Base-by-base conservation (phyloP, 164 flowering plant genomes). In the Echeveria elegans region DNA sequence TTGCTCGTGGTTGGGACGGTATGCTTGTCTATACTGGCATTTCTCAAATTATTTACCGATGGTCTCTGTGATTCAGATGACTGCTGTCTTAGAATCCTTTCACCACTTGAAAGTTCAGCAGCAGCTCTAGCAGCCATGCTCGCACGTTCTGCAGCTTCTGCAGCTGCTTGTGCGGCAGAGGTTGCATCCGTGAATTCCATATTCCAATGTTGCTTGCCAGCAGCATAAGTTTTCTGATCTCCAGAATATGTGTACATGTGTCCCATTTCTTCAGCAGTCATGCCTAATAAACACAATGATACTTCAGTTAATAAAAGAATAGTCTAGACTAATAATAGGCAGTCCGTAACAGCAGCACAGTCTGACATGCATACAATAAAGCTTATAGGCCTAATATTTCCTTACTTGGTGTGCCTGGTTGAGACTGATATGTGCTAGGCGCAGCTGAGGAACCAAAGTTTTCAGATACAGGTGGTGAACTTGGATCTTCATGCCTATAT, bases 111-210 rank as follows among this genome's bases (percentile, higher is more conserved):
- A 69, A 87, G 86, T 70, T 94, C 88, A 26, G 89, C 97, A 74
- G 98, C 98, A 65, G 97, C 97, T 77, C 92, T 81, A 50, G 97
- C 97, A 78, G 99, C 99, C 68, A 88, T 76, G 73, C 96, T 92
- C 68, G 97, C 99, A 63, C 76, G 74, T 77, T 92, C 99, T 38
- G 99, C 99, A 69, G 97, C 82, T 80, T 89, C 99, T 36, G 99
- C 99, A 72, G 99, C 99, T 66, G 96, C 97, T 69, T 84, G 92
- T 59, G 97, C 99, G 66, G 97, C 99, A 73, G 89, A 75, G 4
- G 92, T 77, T 67, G 96, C 99, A 83, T 95, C 97, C 79, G 87
- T 90, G 68, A 92, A 95, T 63, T 84, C 88, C 92, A 86, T 86
- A 66, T 72, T 77, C 92, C 94, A 85, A 37, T 75, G 68, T 59